Evolutionary conservation across 495 filamentous ascomycete genomes (phyloP).

Genomic region (Penicillium ochrochloron): DNA sequence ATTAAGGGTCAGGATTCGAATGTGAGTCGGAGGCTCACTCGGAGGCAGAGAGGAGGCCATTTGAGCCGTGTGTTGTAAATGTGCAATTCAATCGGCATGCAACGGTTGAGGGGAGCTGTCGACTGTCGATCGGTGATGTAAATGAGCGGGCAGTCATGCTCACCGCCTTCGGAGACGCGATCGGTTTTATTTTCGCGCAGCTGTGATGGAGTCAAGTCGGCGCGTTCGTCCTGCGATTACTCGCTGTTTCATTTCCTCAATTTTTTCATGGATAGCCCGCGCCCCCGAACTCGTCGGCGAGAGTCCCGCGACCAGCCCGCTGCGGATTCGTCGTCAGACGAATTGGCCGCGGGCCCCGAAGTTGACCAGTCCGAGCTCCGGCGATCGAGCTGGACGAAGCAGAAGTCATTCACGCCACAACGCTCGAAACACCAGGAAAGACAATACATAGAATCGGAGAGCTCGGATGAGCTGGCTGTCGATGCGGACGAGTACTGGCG

Average conservation of each 20-base stretch:
- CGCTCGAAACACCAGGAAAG: slow-evolving; percentile 40
- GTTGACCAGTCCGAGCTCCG: slow-evolving; percentile 47
- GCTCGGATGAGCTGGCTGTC: slow-evolving; percentile 51
- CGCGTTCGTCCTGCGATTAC: slow-evolving; percentile 18
- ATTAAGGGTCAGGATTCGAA: slow-evolving; percentile 85
- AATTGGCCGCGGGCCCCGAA: slow-evolving; percentile 51
- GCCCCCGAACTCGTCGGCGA: slow-evolving; percentile 61
- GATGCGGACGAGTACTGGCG: slow-evolving; percentile 50
- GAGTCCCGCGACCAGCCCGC: slow-evolving; percentile 42
- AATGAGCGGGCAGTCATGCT: slow-evolving; percentile 14
- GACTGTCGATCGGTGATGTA: slow-evolving; percentile 21
- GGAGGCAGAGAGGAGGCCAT: slow-evolving; percentile 28
- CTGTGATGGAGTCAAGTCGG: slow-evolving; percentile 10
- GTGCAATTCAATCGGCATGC: neutral
- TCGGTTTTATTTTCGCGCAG: slow-evolving; percentile 22
- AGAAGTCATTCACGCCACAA: slow-evolving; percentile 44
- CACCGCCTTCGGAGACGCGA: slow-evolving; percentile 24
- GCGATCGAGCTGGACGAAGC: slow-evolving; percentile 43
- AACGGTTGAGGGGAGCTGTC: slow-evolving; percentile 12
- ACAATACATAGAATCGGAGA: slow-evolving; percentile 43
- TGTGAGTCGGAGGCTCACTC: slow-evolving; percentile 39
- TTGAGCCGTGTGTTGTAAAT: slow-evolving; percentile 6
- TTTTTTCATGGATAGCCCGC: slow-evolving; percentile 35
- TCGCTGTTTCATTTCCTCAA: slow-evolving; percentile 8
- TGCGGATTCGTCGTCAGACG: slow-evolving; percentile 57